These are phyloP conservation scores for Sugiyamaella paludigena DNA, from an alignment of 1,139 yeast genomes.

Conservation along the genomic window DNA sequence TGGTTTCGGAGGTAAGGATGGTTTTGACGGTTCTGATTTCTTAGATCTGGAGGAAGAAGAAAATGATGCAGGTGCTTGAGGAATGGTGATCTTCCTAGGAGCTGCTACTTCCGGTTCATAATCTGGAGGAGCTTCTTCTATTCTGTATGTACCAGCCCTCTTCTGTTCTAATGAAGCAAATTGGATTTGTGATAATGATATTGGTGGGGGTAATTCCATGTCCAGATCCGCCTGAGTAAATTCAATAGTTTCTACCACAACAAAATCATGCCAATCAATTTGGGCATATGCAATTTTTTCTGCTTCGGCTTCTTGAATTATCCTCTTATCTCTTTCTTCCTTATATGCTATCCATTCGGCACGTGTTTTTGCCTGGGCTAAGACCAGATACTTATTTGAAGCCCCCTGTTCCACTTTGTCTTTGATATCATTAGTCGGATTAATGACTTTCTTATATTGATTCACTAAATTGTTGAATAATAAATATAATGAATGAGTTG, in stretches of 20 bases:
- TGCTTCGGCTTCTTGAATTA: constrained; percentile 38
- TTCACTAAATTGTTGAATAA: constrained; percentile 51
- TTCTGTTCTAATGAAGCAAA: constrained; percentile 58
- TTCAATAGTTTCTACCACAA: constrained; percentile 63
- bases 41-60: neutral
- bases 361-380: constrained; percentile 52
- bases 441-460: constrained; percentile 53
- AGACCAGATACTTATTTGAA: constrained; percentile 38
- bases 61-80: neutral
- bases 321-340: constrained; percentile 36
- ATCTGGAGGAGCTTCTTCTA: constrained; percentile 44
- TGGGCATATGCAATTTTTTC: constrained; percentile 61
- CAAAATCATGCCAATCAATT: constrained; percentile 86
- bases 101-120: constrained; percentile 26
- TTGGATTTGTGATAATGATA: constrained; percentile 58
- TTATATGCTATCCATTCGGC: constrained; percentile 55
- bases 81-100: too few species aligned
- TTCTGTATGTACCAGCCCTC: constrained; percentile 31
- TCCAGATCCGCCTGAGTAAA: constrained; percentile 66
- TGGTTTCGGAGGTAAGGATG: too few species aligned
- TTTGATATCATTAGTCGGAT: constrained; percentile 19
- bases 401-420: constrained; percentile 27
- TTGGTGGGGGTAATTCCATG: constrained; percentile 59
- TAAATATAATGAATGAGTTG: constrained; percentile 58
- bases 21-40: neutral